Percentiles rank a stretch among this genome's conserved stretches.
Conservation (phyloP, 495 filamentous ascomycete genomes). For the Neurospora sp. region DNA sequence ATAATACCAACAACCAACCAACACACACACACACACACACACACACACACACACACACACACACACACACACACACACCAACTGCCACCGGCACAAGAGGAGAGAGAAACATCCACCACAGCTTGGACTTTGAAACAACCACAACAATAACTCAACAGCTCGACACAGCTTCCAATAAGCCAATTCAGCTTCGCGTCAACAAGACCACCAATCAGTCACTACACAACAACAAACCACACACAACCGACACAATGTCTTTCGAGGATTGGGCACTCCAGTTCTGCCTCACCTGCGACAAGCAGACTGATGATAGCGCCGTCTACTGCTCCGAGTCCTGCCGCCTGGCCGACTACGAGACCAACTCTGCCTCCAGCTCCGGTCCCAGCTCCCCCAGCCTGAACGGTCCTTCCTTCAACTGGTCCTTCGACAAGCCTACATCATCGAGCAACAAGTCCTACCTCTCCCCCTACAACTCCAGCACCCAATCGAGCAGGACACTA, state of each 20-base stretch:
- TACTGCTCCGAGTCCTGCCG: slow-evolving; percentile 95
- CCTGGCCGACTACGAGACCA: slow-evolving; percentile 74
- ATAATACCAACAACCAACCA: background rate
- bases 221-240: background rate
- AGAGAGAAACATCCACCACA: background rate
- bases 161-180: background rate
- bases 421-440: slow-evolving; percentile 21
- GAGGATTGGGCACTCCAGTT: slow-evolving; percentile 79
- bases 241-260: slow-evolving; percentile 41
- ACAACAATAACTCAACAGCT: background rate
- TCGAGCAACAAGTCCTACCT: slow-evolving; percentile 51
- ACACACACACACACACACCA: slow-evolving; percentile 4
- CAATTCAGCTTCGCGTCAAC: background rate
- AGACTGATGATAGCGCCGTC: slow-evolving; percentile 61
- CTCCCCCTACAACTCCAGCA: slow-evolving; percentile 50
- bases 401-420: slow-evolving; percentile 38
- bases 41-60: slow-evolving; percentile 8
- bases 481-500: slow-evolving; percentile 35
- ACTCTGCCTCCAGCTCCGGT: slow-evolving; percentile 44
- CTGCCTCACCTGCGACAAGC: slow-evolving; percentile 89
- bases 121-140: background rate
- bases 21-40: slow-evolving; percentile 6
- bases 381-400: slow-evolving; percentile 40
- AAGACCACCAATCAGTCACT: background rate
- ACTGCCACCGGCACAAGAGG: background rate